These are phyloP conservation scores for Camptophora hylomeconis DNA, from an alignment of 2,329 filamentous ascomycete genomes.

Conservation along the genomic window DNA sequence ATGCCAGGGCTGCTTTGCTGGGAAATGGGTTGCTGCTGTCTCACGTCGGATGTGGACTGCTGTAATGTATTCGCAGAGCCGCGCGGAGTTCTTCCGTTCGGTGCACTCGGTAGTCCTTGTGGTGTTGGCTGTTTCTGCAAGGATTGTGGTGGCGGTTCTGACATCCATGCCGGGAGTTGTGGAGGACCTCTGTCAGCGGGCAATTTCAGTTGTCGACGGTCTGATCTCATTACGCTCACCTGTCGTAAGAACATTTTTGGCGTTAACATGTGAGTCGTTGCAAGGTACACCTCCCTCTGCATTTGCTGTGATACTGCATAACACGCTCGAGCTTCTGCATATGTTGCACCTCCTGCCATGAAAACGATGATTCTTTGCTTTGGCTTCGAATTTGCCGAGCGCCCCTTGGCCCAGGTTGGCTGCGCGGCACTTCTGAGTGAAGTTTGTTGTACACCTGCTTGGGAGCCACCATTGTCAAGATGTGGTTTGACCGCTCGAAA, in stretches of 20 bases:
- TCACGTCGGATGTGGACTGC: neutral
- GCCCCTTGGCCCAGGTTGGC: constrained; percentile 85
- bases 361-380: constrained; percentile 86
- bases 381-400: constrained; percentile 62
- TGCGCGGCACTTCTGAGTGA: constrained; percentile 75
- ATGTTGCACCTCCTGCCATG: constrained; percentile 89
- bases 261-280: constrained; percentile 84
- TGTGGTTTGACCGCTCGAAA: constrained; percentile 67
- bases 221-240: constrained; percentile 62
- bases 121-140: constrained; percentile 21
- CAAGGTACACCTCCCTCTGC: constrained; percentile 72
- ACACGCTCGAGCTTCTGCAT: constrained; percentile 76
- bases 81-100: constrained; percentile 7
- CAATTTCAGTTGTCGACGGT: constrained; percentile 63
- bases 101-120: constrained; percentile 9
- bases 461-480: constrained; percentile 31
- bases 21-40: constrained; percentile 2
- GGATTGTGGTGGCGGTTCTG: constrained; percentile 45
- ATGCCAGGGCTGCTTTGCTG: too few species aligned
- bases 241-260: constrained; percentile 74
- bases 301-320: constrained; percentile 68
- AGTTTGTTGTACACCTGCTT: constrained; percentile 46
- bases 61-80: constrained; percentile 10
- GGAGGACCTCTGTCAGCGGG: constrained; percentile 68
- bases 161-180: constrained; percentile 71